Evolutionary conservation across 768 basidiomycete genomes (phyloP), one percentile per base, ranked within the genome.

Genomic region (Rhodotorula toruloides): DNA sequence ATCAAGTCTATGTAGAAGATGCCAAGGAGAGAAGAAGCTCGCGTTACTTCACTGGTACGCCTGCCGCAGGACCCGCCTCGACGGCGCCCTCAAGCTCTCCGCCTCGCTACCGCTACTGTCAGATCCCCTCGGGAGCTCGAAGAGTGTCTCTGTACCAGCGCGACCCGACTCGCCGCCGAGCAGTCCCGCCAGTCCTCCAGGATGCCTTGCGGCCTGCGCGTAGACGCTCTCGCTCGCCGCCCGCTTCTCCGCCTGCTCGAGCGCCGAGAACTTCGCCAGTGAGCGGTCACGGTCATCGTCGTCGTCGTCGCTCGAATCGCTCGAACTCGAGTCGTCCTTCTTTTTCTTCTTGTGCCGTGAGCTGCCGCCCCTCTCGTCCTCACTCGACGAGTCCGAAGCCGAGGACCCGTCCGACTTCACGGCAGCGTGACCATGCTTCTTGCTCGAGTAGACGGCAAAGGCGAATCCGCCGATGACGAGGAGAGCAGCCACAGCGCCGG

Each of bases 251-350:
- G 31, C 52, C 1, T 0, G 11, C 3, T 4, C 29, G 36, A 65
- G 32, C 22, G 17, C 42, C 34, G 53, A 42, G 22, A 58, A 25
- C 32, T 65, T 65, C 17, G 63, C 48, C 14, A 65, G 44, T 10
- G 63, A 47, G 19, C 34, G 25, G 27, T 54, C 43, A 13, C 37
- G 50, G n/a, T 54, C 44, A 27, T 37, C 37, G 11, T 55, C 44
- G n/a, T 27, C n/a, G 14, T 25, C 12, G 25, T 40, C 29, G 19
- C 40, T 40, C 6, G 49, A 50, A 9, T n/a, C 29, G 50, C 25
- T 19, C 12, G 40, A 11, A 11, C 17, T 6, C 54, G 27, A 31
- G 19, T 32, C 16, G 10, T 21, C 14, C 17, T 25, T 34, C 17
- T 31, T 40, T 10, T 25, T 34, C 36, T 12, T 22, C 10, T 31